Evolutionary conservation across 352 stramenopile genomes (phyloP), one percentile per base, ranked within the genome.

Genomic region (Phytophthora kernoviae): DNA sequence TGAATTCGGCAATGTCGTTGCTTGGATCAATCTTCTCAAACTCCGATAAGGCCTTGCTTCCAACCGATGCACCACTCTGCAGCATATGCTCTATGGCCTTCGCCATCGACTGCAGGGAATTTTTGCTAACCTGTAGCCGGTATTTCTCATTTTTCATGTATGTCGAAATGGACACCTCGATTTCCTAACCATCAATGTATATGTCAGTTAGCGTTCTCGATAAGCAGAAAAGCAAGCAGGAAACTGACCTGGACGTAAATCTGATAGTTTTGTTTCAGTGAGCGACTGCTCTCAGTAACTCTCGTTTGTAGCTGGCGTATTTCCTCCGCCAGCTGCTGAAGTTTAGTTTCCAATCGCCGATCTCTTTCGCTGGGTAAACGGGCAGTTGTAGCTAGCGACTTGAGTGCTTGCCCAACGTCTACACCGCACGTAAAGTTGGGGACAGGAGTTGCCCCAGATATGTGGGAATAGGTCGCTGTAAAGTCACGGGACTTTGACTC

Each of bases 61-160:
- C 70, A 9, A 85, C 53, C 6, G 59, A 52, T 14, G 54, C 64
- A 1, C 73, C 68, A 18, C 80, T 70, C 14, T 68, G 49, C 1
- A 92, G 32, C 60, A 82, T 79, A 40, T 92, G 81, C 24, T 89
- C 78, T 37, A 91, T 58, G 10, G 85, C 85, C 69, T 90, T 90
- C 0, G 73, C 70, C 5, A 94, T 63, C 4, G 79, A 88, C 44
- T 87, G 59, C 15, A 94, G 58, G 0, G 81, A 91, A 49, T 86
- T 91, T 40, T 94, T 94, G 33, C 82, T 67, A 48, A 93, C 85
- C 62, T 94, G 83, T 9, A 94, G 69, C 1, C 83, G 80, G 41
- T 90, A 91, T 49, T 92, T 93, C 50, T 94, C 85, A 53, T 94
- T 94, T 64, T 93, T 93, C 81, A 91, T 91, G 49, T 79, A 91